Evolutionary conservation across 2,329 filamentous ascomycete genomes (phyloP).

Genomic region (Clarireedia hainanense): DNA sequence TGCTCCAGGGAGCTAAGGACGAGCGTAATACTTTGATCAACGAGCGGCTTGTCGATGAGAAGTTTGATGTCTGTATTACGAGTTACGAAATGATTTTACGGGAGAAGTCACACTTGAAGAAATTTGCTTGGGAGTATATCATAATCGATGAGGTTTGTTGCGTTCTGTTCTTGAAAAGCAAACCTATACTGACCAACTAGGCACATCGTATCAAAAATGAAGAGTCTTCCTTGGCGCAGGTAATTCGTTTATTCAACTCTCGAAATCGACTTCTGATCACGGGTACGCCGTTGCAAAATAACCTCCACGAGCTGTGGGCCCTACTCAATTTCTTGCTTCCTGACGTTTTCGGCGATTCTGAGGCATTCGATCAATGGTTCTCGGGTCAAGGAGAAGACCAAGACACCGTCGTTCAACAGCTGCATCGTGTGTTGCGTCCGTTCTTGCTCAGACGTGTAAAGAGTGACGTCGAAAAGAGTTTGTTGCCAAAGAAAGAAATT

Average conservation of each 20-base stretch:
- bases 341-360: slow-evolving; percentile 93
- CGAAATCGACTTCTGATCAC: slow-evolving; percentile 93
- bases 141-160: slow-evolving; percentile 76
- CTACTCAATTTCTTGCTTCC: slow-evolving; percentile 95
- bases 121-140: slow-evolving; percentile 99
- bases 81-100: slow-evolving; percentile 98
- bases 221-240: slow-evolving; percentile 91
- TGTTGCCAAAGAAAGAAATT: slow-evolving; percentile 93
- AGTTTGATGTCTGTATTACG: slow-evolving; percentile 96
- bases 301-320: slow-evolving; percentile 95
- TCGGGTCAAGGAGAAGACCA: slow-evolving; percentile 84
- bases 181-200: slow-evolving; percentile 17
- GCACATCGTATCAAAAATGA: slow-evolving; percentile 99
- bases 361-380: slow-evolving; percentile 98
- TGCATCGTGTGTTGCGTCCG: slow-evolving; percentile 85
- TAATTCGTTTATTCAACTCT: slow-evolving; percentile 93
- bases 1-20: slow-evolving; percentile 92
- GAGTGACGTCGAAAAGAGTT: slow-evolving; percentile 94
- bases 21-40: slow-evolving; percentile 84
- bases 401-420: slow-evolving; percentile 90
- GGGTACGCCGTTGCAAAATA: slow-evolving; percentile 94
- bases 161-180: not conserved
- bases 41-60: slow-evolving; percentile 83
- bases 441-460: slow-evolving; percentile 96
- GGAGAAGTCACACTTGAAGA: slow-evolving; percentile 90